phyloP scores from a whole-genome alignment of 805 yeast species.

The Yamadazyma phyllophila region DNA sequence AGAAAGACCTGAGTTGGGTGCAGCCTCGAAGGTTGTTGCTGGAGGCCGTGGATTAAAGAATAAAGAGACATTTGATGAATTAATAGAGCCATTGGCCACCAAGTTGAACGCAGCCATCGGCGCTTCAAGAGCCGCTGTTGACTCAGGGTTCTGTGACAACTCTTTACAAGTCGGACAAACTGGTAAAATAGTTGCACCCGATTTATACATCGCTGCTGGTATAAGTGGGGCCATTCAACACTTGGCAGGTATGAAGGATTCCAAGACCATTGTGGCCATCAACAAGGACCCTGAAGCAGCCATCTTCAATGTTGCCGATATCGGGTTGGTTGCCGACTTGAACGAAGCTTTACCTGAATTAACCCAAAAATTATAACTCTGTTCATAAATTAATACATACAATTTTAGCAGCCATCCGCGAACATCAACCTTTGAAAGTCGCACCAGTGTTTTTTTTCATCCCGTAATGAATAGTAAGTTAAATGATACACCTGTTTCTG shows the following conservation, averaged over 20 bases:
- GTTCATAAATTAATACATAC: background rate
- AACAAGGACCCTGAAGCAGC: constrained; percentile 95
- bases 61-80: constrained; percentile 78
- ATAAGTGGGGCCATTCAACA: constrained; percentile 98
- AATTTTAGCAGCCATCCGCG: constrained; percentile 3
- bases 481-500: constrained; percentile 7
- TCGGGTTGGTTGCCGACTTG: constrained; percentile 86
- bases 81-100: constrained; percentile 81
- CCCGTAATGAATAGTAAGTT: background rate
- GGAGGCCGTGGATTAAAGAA: constrained; percentile 95
- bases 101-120: constrained; percentile 90
- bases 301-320: constrained; percentile 85
- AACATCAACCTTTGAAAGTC: background rate
- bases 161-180: constrained; percentile 98
- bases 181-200: constrained; percentile 97
- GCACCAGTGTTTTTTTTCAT: background rate
- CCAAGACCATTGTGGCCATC: constrained; percentile 89
- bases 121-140: constrained; percentile 98
- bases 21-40: constrained; percentile 78
- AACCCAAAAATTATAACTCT: constrained; percentile 58
- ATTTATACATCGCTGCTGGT: constrained; percentile 88
- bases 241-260: constrained; percentile 97
- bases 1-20: constrained; percentile 87
- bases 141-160: constrained; percentile 92
- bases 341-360: constrained; percentile 88